Evolutionary conservation across 1,284 basidiomycete species (phyloP).

Genomic region (Ganoderma lucidum): DNA sequence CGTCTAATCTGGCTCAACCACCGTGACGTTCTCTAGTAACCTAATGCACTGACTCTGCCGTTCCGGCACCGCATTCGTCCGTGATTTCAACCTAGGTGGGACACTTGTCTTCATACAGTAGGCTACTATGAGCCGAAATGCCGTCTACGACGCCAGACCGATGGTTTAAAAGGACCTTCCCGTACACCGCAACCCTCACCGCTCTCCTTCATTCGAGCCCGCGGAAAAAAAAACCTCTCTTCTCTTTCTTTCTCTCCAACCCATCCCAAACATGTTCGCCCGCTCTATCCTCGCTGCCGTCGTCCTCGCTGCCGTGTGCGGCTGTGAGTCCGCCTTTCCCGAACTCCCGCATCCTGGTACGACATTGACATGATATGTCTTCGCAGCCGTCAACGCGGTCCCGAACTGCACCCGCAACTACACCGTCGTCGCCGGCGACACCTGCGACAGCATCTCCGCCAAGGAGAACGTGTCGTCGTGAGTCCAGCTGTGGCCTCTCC

Average conservation of each 20-base stretch:
- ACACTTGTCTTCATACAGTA: too few relatives aligned
- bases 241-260: neutral
- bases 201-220: neutral
- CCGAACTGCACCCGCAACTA: conserved; percentile 63
- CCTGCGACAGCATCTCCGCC: conserved; percentile 72
- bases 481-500: conserved; percentile 18
- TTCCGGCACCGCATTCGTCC: too few relatives aligned
- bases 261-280: conserved; percentile 18
- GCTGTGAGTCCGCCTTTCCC: conserved; percentile 5
- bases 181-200: neutral
- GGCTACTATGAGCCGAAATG: too few relatives aligned
- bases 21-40: too few relatives aligned
- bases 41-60: too few relatives aligned
- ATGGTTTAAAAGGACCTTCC: too few relatives aligned
- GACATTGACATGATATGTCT: neutral
- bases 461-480: conserved; percentile 70
- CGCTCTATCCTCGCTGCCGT: conserved; percentile 11
- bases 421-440: conserved; percentile 63
- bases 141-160: too few relatives aligned
- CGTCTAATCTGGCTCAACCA: too few relatives aligned
- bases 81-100: too few relatives aligned
- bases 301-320: conserved; percentile 5
- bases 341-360: neutral
- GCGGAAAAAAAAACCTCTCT: neutral
- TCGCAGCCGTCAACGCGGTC: conserved; percentile 38